These are phyloP conservation scores for Musa beccarii DNA, from an alignment of 176 grass and related monocot genomes.

Conservation along the genomic window DNA sequence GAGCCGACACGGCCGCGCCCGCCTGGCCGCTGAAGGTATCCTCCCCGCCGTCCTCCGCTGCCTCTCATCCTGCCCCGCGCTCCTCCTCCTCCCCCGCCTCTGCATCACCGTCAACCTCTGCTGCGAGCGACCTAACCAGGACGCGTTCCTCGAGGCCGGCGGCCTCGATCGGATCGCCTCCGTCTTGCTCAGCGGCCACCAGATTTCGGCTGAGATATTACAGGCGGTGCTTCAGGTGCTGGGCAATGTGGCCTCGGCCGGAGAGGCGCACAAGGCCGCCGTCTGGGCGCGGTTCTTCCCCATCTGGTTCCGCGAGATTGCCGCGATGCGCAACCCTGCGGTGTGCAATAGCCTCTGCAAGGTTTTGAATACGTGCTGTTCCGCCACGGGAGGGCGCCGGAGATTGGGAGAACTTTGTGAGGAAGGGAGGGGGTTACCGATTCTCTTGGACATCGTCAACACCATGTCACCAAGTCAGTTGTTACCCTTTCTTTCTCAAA, in stretches of 20 bases:
- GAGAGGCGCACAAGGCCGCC: not conserved
- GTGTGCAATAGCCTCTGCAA: not conserved
- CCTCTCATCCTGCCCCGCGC: constrained; percentile 2
- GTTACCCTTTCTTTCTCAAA: not conserved
- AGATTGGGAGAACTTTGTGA: not conserved
- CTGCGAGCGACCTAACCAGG: not conserved
- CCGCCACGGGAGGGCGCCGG: not conserved
- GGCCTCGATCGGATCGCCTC: constrained; percentile 8
- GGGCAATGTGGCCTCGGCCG: not conserved
- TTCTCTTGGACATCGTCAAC: not conserved
- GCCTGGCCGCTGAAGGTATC: not conserved
- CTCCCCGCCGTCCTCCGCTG: not conserved
- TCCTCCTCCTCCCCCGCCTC: not conserved
- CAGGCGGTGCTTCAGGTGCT: not conserved
- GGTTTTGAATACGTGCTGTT: constrained; percentile 2
- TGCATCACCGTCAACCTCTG: not conserved
- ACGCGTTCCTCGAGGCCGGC: not conserved
- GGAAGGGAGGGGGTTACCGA: not conserved
- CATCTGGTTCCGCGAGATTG: constrained; percentile 4
- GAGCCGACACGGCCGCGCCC: not conserved
- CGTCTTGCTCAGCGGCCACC: not conserved
- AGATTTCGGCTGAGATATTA: not conserved
- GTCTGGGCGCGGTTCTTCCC: constrained; percentile 7
- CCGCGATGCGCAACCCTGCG: not conserved
- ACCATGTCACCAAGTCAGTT: not conserved